phyloP scores from a whole-genome alignment of 352 stramenopile species.

The Globisporangium spiculum region DNA sequence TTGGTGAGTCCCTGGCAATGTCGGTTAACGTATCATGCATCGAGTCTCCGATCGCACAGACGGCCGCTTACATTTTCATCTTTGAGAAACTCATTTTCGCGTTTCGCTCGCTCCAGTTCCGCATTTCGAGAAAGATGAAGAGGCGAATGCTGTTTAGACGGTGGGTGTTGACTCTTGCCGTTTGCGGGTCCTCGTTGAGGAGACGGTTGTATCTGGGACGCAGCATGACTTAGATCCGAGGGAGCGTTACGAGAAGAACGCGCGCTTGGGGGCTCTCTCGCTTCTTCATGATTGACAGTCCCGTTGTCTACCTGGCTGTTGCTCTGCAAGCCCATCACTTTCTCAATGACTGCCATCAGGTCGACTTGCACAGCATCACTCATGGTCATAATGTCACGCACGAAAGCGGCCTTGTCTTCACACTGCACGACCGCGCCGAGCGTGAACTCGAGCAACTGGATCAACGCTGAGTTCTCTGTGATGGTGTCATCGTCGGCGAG shows the following conservation, averaged over 20 bases:
- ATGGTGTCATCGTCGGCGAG: slow-evolving; percentile 7
- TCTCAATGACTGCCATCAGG: slow-evolving; percentile 68
- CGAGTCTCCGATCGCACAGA: not conserved
- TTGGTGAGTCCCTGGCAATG: not conserved
- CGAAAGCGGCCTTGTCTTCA: slow-evolving; percentile 47
- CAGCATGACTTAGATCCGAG: not conserved
- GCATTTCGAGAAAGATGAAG: slow-evolving; percentile 50
- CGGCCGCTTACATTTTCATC: slow-evolving; percentile 43
- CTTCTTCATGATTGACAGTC: not conserved
- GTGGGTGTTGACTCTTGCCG: not conserved
- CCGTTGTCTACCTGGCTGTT: not conserved
- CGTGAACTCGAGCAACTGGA: slow-evolving; percentile 36
- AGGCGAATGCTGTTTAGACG: slow-evolving; percentile 20
- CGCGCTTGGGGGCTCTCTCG: not conserved
- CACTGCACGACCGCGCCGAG: slow-evolving; percentile 57
- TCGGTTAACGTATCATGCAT: not conserved
- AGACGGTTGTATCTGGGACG: not conserved
- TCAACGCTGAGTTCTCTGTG: slow-evolving; percentile 10
- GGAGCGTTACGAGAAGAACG: not conserved
- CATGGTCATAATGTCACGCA: slow-evolving; percentile 68
- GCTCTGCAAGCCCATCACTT: slow-evolving; percentile 30
- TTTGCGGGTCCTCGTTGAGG: not conserved
- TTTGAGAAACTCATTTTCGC: slow-evolving; percentile 58
- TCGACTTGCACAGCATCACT: slow-evolving; percentile 53
- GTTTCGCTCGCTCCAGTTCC: slow-evolving; percentile 37